Percentiles rank a stretch among this genome's conserved stretches.
Conservation (phyloP, 495 filamentous ascomycete genomes). For the Neurospora tetraspora region DNA sequence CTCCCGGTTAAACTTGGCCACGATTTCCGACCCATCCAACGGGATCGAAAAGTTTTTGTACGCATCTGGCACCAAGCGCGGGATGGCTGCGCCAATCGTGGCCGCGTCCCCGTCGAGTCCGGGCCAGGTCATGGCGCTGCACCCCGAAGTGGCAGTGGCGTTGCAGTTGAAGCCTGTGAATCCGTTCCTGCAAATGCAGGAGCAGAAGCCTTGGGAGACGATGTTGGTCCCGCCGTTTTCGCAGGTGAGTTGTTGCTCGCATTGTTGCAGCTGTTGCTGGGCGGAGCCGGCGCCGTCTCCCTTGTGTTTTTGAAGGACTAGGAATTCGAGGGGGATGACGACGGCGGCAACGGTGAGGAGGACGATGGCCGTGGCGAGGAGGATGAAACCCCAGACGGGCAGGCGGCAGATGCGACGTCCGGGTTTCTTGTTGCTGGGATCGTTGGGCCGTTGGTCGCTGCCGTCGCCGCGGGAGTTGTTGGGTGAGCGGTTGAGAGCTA, state of each 20-base stretch:
- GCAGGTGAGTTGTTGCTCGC: constrained; percentile 49
- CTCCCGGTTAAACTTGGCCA: constrained; percentile 64
- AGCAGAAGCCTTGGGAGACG: constrained; percentile 53
- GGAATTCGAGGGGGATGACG: constrained; percentile 73
- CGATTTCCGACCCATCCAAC: constrained; percentile 52
- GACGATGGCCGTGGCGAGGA: constrained; percentile 57
- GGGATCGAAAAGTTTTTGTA: constrained; percentile 64
- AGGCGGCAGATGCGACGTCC: constrained; percentile 60
- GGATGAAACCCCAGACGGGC: constrained; percentile 66
- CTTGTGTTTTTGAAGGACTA: constrained; percentile 51
- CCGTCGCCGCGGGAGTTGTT: constrained; percentile 19
- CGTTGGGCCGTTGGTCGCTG: constrained; percentile 6
- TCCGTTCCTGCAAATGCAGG: constrained; percentile 78
- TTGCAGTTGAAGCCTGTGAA: constrained; percentile 75
- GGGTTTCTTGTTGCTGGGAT: constrained; percentile 13
- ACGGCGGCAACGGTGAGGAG: constrained; percentile 77
- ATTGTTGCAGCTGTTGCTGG: constrained; percentile 31
- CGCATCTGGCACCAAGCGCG: constrained; percentile 55
- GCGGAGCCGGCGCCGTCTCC: constrained; percentile 15
- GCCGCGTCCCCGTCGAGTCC: constrained; percentile 51
- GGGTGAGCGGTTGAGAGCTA: constrained; percentile 19
- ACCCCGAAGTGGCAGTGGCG: constrained; percentile 49
- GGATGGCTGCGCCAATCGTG: constrained; percentile 71
- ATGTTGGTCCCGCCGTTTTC: constrained; percentile 74
- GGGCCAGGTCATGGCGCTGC: constrained; percentile 48